These are phyloP conservation scores for Corchorus olitorius DNA, from an alignment of 345 rosid genomes.

Conservation along the genomic window DNA sequence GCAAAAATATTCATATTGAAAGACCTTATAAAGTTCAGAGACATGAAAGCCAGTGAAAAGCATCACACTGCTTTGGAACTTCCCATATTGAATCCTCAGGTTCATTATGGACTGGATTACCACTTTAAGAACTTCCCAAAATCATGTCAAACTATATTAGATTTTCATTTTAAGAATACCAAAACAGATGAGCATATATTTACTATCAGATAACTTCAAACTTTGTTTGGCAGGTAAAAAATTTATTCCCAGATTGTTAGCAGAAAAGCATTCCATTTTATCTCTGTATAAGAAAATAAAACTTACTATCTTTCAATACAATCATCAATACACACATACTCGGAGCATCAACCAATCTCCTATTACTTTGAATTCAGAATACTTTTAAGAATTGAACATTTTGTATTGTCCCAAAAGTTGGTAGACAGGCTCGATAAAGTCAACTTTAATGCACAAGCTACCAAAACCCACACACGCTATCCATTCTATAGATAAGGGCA, in stretches of 20 bases:
- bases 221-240: neutral
- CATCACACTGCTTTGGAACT: neutral
- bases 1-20: neutral
- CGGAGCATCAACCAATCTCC: neutral
- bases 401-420: neutral
- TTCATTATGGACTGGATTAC: neutral
- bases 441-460: conserved; percentile 1
- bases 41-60: neutral
- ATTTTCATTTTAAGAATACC: conserved; percentile 4
- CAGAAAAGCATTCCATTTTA: neutral
- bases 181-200: neutral
- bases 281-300: too few relatives aligned
- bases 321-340: neutral
- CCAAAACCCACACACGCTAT: neutral
- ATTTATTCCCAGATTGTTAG: conserved; percentile 1
- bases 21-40: neutral
- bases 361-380: conserved; percentile 8
- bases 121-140: neutral
- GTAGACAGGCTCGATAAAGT: neutral
- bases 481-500: neutral
- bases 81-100: neutral
- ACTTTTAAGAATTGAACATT: neutral
- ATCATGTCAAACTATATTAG: neutral
- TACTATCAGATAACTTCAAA: too few relatives aligned
- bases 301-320: neutral